A percentile compares a stretch with the other conserved stretches of the same genome.
These are phyloP conservation scores for Cryptococcus deneoformans DNA, from an alignment of 1,284 basidiomycete genomes.

Conservation along the genomic window DNA sequence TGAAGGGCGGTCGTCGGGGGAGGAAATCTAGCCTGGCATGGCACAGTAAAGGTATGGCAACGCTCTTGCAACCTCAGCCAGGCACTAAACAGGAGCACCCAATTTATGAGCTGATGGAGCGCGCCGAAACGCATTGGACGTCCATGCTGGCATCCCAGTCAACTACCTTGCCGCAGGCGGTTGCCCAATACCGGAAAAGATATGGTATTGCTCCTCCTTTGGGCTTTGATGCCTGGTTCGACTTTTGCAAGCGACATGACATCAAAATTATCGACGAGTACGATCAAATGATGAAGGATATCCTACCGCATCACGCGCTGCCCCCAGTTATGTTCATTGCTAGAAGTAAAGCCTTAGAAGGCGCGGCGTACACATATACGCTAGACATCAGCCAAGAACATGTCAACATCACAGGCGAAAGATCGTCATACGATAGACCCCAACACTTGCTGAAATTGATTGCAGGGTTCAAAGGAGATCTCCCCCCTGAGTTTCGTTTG, in stretches of 20 bases:
- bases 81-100: slow-evolving; percentile 32
- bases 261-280: slow-evolving; percentile 75
- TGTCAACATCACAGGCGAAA: slow-evolving; percentile 30
- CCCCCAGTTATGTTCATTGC: slow-evolving; percentile 35
- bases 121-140: slow-evolving; percentile 40
- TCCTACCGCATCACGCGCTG: slow-evolving; percentile 45
- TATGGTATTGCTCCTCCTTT: slow-evolving; percentile 52
- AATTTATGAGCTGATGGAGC: slow-evolving; percentile 49
- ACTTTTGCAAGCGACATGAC: slow-evolving; percentile 65
- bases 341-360: slow-evolving; percentile 29
- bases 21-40: slow-evolving; percentile 17
- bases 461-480: slow-evolving; percentile 33
- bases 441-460: slow-evolving; percentile 34
- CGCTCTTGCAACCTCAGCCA: slow-evolving; percentile 5
- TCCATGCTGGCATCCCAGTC: slow-evolving; percentile 51
- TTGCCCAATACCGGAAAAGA: slow-evolving; percentile 58
- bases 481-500: slow-evolving; percentile 37
- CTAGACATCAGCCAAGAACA: slow-evolving; percentile 26
- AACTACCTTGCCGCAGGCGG: slow-evolving; percentile 56
- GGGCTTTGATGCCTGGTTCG: slow-evolving; percentile 52
- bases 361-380: slow-evolving; percentile 36
- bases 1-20: slow-evolving; percentile 28
- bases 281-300: slow-evolving; percentile 46
- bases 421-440: slow-evolving; percentile 29
- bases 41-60: slow-evolving; percentile 22